A percentile compares a stretch with the other conserved stretches of the same genome.
phyloP scores from a whole-genome alignment of 108 stramenopile genomes.

The Nitzschia putrida region DNA sequence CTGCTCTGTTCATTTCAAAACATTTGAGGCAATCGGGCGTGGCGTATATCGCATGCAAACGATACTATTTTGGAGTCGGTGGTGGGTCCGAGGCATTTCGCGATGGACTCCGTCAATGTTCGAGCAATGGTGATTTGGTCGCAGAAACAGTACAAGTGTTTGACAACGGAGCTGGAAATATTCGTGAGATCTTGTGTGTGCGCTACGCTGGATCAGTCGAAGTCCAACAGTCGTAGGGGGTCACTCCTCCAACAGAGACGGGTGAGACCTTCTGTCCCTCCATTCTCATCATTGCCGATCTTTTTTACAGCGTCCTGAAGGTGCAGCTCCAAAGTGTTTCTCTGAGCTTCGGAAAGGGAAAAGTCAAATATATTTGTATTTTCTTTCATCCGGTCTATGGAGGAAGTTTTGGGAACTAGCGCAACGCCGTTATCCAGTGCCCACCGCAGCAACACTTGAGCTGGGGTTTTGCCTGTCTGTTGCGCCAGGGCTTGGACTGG shows the following conservation, averaged over 20 bases:
- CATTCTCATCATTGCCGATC: conserved; percentile 23
- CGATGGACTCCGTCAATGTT: conserved; percentile 5
- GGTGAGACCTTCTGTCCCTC: conserved; percentile 30
- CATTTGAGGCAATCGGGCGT: conserved; percentile 65
- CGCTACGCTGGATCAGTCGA: conserved; percentile 41
- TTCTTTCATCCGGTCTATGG: conserved; percentile 47
- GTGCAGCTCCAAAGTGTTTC: conserved; percentile 25
- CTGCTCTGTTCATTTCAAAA: conserved; percentile 56
- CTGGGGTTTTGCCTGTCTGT: conserved; percentile 47
- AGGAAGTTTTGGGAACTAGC: conserved; percentile 66
- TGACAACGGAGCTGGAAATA: conserved; percentile 77
- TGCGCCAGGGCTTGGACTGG: conserved; percentile 52
- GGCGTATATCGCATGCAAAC: conserved; percentile 76
- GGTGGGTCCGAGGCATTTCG: conserved; percentile 70
- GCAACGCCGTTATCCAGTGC: conserved; percentile 50
- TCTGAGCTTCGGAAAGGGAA: conserved; percentile 32
- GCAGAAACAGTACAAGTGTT: conserved; percentile 42
- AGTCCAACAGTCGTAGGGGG: conserved; percentile 59
- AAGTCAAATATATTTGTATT: conserved; percentile 60
- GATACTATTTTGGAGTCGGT: conserved; percentile 88
- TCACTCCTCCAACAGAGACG: conserved; percentile 77
- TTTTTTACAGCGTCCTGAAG: conserved; percentile 3
- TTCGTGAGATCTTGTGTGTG: conserved; percentile 72
- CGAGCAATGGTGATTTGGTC: conserved; percentile 1
- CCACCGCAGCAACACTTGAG: conserved; percentile 76